phyloP scores from a whole-genome alignment of 2,329 filamentous ascomycete genomes.

The Tetracladium maxilliforme region DNA sequence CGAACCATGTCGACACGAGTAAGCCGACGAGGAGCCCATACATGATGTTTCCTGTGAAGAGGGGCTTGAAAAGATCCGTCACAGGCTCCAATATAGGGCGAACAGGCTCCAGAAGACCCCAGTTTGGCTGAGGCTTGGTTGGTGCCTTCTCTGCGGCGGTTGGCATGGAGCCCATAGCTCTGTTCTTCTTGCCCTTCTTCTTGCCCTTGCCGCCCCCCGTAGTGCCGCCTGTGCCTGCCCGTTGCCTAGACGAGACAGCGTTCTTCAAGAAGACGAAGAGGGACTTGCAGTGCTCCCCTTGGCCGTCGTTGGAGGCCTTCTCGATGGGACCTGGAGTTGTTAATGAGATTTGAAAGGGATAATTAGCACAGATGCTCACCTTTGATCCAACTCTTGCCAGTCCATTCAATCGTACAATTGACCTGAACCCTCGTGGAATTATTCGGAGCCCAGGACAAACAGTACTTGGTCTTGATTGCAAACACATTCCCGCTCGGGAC shows the following conservation, averaged over 20 bases:
- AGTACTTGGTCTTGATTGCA: conserved; percentile 84
- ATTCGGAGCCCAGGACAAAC: conserved; percentile 79
- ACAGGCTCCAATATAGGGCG: conserved; percentile 37
- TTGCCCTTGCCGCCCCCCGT: conserved; percentile 37
- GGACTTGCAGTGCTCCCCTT: conserved; percentile 69
- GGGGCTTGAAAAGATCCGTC: conserved; percentile 50
- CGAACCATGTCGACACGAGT: conserved; percentile 61
- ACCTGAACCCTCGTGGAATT: conserved; percentile 76
- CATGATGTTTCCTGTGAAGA: conserved; percentile 65
- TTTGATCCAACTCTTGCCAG: conserved; percentile 95
- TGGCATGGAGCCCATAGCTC: conserved; percentile 29
- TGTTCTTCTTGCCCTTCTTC: conserved; percentile 44
- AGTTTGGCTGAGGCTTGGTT: conserved; percentile 33
- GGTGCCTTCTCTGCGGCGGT: conserved; percentile 26
- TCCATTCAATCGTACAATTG: conserved; percentile 90
- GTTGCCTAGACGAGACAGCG: conserved; percentile 52
- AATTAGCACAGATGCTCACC: conserved; percentile 31
- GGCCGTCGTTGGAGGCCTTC: conserved; percentile 85
- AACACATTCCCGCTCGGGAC: conserved; percentile 92
- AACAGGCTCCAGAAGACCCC: conserved; percentile 73
- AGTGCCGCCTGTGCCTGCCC: conserved; percentile 27
- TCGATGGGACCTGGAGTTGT: conserved; percentile 68
- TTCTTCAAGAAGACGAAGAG: conserved; percentile 60
- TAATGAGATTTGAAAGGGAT: conserved; percentile 9
- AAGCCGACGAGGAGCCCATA: conserved; percentile 62